These are phyloP conservation scores for Mitragyna speciosa DNA, from an alignment of 257 asterid genomes.

Conservation along the genomic window DNA sequence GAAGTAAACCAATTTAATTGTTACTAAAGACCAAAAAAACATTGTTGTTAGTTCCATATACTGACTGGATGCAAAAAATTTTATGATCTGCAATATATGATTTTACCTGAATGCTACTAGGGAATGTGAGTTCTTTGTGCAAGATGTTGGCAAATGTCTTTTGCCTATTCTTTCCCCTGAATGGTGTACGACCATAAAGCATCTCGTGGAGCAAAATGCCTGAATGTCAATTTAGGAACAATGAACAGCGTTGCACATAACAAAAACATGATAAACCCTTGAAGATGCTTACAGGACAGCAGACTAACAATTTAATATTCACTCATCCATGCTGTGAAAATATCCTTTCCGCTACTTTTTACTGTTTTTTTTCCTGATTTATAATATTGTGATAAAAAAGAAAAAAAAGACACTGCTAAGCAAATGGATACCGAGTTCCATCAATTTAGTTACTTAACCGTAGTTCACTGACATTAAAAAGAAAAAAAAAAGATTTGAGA, in stretches of 20 bases:
- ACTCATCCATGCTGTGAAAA: neutral
- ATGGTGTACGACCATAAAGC: constrained; percentile 97
- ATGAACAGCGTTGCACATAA: neutral
- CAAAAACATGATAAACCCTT: neutral
- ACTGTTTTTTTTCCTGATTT: neutral
- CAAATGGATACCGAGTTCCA: neutral
- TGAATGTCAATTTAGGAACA: constrained; percentile 29
- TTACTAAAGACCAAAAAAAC: neutral
- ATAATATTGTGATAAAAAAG: neutral
- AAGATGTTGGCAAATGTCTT: constrained; percentile 89
- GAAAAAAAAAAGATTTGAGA: neutral
- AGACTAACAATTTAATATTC: neutral
- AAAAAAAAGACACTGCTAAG: neutral
- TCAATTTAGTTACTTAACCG: neutral
- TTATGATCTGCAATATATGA: neutral
- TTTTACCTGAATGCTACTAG: constrained; percentile 89
- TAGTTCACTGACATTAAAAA: neutral
- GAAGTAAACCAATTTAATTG: neutral
- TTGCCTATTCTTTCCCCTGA: constrained; percentile 96
- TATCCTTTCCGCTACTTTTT: neutral
- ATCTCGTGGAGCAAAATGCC: constrained; percentile 89
- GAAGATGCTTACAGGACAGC: neutral
- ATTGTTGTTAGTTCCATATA: neutral
- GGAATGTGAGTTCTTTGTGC: constrained; percentile 96
- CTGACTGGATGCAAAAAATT: too few species aligned